These are phyloP conservation scores for Spergularia bocconei DNA, from an alignment of 148 eudicot genomes.

Conservation along the genomic window DNA sequence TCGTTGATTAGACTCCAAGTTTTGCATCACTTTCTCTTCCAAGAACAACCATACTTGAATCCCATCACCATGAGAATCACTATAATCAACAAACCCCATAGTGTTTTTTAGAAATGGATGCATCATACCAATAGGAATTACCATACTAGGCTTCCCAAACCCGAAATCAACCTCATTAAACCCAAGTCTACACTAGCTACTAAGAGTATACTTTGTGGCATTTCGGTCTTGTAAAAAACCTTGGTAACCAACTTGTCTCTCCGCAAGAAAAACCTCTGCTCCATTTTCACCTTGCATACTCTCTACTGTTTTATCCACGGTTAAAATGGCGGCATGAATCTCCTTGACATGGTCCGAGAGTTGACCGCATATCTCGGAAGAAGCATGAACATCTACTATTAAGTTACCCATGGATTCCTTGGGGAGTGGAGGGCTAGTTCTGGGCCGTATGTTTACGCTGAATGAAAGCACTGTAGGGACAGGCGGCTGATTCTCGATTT, in stretches of 20 bases:
- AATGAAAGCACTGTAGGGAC: neutral
- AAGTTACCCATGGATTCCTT: neutral
- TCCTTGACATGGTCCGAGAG: neutral
- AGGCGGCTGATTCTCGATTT: no score
- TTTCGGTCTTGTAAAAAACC: neutral
- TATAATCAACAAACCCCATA: conserved; percentile 4
- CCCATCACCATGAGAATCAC: neutral
- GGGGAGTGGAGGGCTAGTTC: neutral
- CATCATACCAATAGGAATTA: neutral
- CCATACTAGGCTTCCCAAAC: conserved; percentile 6
- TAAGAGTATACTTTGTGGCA: neutral
- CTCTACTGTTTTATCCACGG: neutral
- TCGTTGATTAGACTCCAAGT: neutral
- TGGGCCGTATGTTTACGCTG: neutral
- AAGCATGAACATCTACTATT: neutral
- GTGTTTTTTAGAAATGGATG: neutral
- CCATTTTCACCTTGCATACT: neutral
- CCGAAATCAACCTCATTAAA: conserved; percentile 5
- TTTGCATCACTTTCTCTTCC: conserved; percentile 1
- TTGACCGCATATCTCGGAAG: neutral
- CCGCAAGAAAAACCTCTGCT: neutral
- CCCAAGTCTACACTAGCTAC: conserved; percentile 12
- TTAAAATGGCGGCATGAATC: neutral
- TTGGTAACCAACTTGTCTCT: neutral
- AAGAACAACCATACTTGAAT: conserved; percentile 8